Base-by-base conservation (phyloP, 2,329 filamentous ascomycete genomes). In the Xylariaceae sp. region DNA sequence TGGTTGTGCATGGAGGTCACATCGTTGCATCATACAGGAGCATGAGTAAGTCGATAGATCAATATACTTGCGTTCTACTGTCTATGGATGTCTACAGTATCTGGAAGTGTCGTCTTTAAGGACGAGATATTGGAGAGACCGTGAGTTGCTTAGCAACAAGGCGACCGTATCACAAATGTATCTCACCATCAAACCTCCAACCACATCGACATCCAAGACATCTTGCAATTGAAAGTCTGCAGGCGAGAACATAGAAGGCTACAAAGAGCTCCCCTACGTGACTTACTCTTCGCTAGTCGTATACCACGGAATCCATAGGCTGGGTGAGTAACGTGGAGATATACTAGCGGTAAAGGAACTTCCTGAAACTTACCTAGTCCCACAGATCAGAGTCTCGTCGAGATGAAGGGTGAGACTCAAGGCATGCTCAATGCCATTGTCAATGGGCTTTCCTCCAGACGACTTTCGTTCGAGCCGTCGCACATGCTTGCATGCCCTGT, bases 281-380 rank as follows among this genome's bases (percentile, higher is more conserved):
- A 58, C 67, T 92, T 74, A 56, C 66, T 95, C 73, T 95, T 74
- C 85, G 88, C 88, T 78, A 89, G 76, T 79, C 80, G 85, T 94
- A 81, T 95, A 95, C 83, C 88, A 87, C 79, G 78, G 78, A 74
- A 83, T 79, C 82, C 85, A 87, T 83, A 59, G 71, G 65, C 56
- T 67, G 54, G 57, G 68, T 73, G 83, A 78, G 81, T 77, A 74
- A 82, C 78, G 81, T 81, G 86, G 85, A 84, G 87, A 94, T 94
- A 88, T 78, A 69, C 75, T 83, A 81, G 86, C 86, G 85, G 68
- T 44, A 17, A n/a, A 37, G 28, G 18, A 11, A 26, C 27, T 28
- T 19, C 13, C 34, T 9, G 7, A 6, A 11, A 38, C 44, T 43
- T 50, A 42, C 38, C 39, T 30, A 30, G 11, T 23, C 18, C 21